Percentiles rank a stretch among this genome's conserved stretches.
phyloP scores from a whole-genome alignment of 164 flowering plant genomes.

The Dillenia turbinata region DNA sequence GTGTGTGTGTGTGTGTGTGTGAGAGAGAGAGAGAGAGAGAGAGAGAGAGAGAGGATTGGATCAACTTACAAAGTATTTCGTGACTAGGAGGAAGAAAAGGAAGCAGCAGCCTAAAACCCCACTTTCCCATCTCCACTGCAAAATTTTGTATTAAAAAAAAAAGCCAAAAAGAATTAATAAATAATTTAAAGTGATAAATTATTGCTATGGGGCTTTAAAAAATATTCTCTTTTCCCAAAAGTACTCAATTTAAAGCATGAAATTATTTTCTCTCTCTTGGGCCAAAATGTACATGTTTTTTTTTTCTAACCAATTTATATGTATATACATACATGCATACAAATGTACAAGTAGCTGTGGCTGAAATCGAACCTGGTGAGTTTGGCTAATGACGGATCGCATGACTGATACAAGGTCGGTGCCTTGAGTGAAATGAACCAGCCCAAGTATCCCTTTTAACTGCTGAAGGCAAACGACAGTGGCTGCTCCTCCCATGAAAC shows the following conservation, averaged over 20 bases:
- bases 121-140: constrained; percentile 68
- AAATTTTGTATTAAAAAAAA: background rate
- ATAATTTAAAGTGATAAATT: too few relatives aligned
- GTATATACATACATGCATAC: too few relatives aligned
- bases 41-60: background rate
- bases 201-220: too few relatives aligned
- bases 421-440: constrained; percentile 42
- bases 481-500: constrained; percentile 65
- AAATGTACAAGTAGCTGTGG: too few relatives aligned
- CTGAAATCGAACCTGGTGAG: constrained; percentile 27
- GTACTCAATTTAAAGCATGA: too few relatives aligned
- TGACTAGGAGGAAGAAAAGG: constrained; percentile 41
- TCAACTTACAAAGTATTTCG: constrained; percentile 41
- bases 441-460: constrained; percentile 52
- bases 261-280: too few relatives aligned
- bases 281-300: too few relatives aligned
- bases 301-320: too few relatives aligned
- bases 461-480: constrained; percentile 54
- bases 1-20: too few relatives aligned
- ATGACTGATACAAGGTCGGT: constrained; percentile 44
- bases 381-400: constrained; percentile 34
- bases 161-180: too few relatives aligned
- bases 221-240: too few relatives aligned
- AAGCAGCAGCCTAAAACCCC: constrained; percentile 40
- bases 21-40: background rate